Evolutionary conservation across 129 eudicot genomes (phyloP), one percentile per base, ranked within the genome.

Genomic region (Lonicera japonica): DNA sequence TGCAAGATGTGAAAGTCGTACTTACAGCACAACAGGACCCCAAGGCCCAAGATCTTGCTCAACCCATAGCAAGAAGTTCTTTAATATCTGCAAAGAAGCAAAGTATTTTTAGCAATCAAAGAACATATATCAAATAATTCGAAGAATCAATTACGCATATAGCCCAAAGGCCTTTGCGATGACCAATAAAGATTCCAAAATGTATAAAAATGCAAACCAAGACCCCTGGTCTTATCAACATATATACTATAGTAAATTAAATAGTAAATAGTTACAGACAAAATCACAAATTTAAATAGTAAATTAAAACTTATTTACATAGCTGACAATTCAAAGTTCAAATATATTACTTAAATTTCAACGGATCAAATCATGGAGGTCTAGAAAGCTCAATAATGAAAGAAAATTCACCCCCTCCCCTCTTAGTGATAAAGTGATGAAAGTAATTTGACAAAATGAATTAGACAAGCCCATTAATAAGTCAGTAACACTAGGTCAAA

Each of bases 1-100:
- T 10, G 34, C 8, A 50, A 17, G 50, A 25, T 8, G 36, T 18
- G 34, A 65, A 21, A 36, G 48, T 17, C 20, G 40, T 70, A 86
- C 95, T 83, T 76, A 90, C 97, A 90, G 83, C 52, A 67, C 91
- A 24, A 86, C 71, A 73, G 97, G 97, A 71, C 97, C 97, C 97
- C 97, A 90, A 51, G 88, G 84, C 54, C 95, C 97, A 79, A 90
- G 91, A 83, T 90, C 95, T 54, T 77, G 72, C 67, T 86, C 84
- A 63, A 90, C 72, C 95, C 95, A 90, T 58, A 75, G 11, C 69
- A 90, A 75, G 70, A 90, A 90, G 76, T 83, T 78, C 79, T 86
- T 90, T 74, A 90, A 64, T 60, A 78, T 66, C 97, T 90, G 83
- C 29, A n/a, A 71, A 56, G 61, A 10, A 36, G 23, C 43, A 55